These are phyloP conservation scores for Astraeus odoratus DNA, from an alignment of 768 basidiomycete species.

Conservation along the genomic window DNA sequence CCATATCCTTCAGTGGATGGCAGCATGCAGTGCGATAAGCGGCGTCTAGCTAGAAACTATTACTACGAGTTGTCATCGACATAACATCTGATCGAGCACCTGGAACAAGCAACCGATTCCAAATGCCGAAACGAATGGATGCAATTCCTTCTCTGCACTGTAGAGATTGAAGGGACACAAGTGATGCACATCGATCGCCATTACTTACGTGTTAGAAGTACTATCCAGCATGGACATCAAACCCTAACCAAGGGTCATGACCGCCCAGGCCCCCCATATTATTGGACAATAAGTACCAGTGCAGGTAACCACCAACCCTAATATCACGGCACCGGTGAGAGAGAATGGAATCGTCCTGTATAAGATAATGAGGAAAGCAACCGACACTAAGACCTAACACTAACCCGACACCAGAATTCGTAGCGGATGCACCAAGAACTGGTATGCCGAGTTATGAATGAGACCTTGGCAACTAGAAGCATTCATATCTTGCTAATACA, in stretches of 20 bases:
- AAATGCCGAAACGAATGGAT: slow-evolving; percentile 25
- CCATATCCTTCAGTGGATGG: slow-evolving; percentile 42
- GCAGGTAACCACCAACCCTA: slow-evolving; percentile 21
- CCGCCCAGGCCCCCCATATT: slow-evolving; percentile 24
- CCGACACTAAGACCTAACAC: neutral
- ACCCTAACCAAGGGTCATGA: slow-evolving; percentile 30
- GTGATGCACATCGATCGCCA: neutral
- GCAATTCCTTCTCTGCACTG: slow-evolving; percentile 28
- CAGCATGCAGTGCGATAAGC: slow-evolving; percentile 33
- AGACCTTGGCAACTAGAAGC: neutral
- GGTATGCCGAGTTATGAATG: neutral
- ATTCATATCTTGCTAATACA: slow-evolving; percentile 32
- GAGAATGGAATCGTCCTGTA: slow-evolving; percentile 32
- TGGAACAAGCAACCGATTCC: slow-evolving; percentile 32
- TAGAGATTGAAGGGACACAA: neutral
- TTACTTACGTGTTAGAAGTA: slow-evolving; percentile 22
- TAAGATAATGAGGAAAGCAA: neutral
- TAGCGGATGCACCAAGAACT: slow-evolving; percentile 33
- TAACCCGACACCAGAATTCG: slow-evolving; percentile 26
- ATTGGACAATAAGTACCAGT: slow-evolving; percentile 25
- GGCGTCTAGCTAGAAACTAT: slow-evolving; percentile 14
- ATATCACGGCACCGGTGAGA: slow-evolving; percentile 15
- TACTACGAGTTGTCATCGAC: neutral
- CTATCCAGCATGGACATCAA: slow-evolving; percentile 32
- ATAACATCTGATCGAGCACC: slow-evolving; percentile 3